phyloP scores from a whole-genome alignment of 768 basidiomycete genomes.

The Collybia sordida region DNA sequence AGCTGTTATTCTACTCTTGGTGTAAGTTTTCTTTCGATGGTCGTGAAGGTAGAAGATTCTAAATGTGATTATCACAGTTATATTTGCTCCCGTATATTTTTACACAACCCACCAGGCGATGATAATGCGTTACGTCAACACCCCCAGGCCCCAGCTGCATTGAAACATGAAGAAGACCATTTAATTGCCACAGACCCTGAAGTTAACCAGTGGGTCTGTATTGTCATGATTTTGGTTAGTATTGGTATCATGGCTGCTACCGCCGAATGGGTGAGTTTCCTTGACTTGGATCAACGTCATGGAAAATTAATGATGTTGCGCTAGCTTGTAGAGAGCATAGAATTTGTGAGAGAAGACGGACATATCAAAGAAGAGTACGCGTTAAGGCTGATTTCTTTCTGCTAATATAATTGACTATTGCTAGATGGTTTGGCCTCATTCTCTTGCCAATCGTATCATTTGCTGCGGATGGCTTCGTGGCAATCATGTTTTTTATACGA shows the following conservation, averaged over 20 bases:
- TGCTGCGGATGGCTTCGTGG: constrained; percentile 66
- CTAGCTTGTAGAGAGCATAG: constrained; percentile 61
- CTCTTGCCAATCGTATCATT: constrained; percentile 74
- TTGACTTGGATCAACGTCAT: not conserved
- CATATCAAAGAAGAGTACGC: constrained; percentile 52
- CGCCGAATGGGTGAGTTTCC: constrained; percentile 59
- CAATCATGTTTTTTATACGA: constrained; percentile 55
- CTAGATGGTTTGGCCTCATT: constrained; percentile 72
- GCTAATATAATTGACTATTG: not conserved
- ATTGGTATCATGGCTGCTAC: constrained; percentile 67
- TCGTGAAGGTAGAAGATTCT: not conserved
- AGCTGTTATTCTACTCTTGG: constrained; percentile 57
- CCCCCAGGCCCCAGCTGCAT: constrained; percentile 43
- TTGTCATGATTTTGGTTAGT: constrained; percentile 48
- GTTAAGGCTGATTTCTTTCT: not conserved
- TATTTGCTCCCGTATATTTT: constrained; percentile 62
- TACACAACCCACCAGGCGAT: constrained; percentile 70
- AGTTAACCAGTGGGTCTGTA: constrained; percentile 63
- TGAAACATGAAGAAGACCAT: constrained; percentile 37
- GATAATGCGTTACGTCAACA: constrained; percentile 40
- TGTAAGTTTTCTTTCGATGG: constrained; percentile 37
- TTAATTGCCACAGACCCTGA: constrained; percentile 45
- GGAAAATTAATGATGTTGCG: too few relatives aligned
- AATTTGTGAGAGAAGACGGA: constrained; percentile 43
- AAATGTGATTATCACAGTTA: constrained; percentile 40